phyloP scores from a whole-genome alignment of 2,329 filamentous ascomycete species.

The Volutella citrinella region DNA sequence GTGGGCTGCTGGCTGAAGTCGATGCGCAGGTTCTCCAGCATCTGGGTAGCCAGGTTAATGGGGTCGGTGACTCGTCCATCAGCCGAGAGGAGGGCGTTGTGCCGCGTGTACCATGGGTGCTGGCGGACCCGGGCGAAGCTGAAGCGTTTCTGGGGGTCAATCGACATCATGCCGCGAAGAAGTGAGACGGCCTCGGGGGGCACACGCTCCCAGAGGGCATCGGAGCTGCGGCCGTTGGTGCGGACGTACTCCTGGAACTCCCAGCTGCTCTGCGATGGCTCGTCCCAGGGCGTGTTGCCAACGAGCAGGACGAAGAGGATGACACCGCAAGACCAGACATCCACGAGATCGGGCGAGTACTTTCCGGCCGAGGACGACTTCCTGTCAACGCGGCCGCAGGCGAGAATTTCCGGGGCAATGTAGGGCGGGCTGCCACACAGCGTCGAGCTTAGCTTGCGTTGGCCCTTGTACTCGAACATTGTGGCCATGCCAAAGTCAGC shows the following conservation, averaged over 20 bases:
- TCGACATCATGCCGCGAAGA: slow-evolving; percentile 87
- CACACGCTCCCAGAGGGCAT: slow-evolving; percentile 81
- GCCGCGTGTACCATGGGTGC: slow-evolving; percentile 91
- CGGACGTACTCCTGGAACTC: slow-evolving; percentile 87
- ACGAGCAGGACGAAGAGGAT: slow-evolving; percentile 95
- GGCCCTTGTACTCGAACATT: slow-evolving; percentile 85
- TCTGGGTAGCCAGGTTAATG: slow-evolving; percentile 83
- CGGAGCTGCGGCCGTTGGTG: slow-evolving; percentile 75
- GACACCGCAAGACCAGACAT: slow-evolving; percentile 97
- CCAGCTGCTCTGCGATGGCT: slow-evolving; percentile 80
- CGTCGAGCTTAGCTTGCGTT: slow-evolving; percentile 77
- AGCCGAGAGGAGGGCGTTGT: slow-evolving; percentile 70
- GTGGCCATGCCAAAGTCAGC: slow-evolving; percentile 96
- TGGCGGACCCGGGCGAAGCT: slow-evolving; percentile 81
- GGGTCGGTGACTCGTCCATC: slow-evolving; percentile 77
- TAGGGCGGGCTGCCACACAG: slow-evolving; percentile 96
- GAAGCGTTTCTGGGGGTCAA: slow-evolving; percentile 74
- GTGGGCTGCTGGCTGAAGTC: slow-evolving; percentile 73
- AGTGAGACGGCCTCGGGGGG: slow-evolving; percentile 74
- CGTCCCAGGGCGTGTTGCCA: slow-evolving; percentile 97
- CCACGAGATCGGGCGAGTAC: slow-evolving; percentile 76
- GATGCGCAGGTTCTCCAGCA: slow-evolving; percentile 88
- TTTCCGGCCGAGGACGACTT: slow-evolving; percentile 49
- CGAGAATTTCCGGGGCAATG: slow-evolving; percentile 88
- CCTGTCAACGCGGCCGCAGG: slow-evolving; percentile 47